These are phyloP conservation scores for Linnemannia hyalina DNA, from an alignment of 192 early-diverging fungal genomes.

Conservation along the genomic window DNA sequence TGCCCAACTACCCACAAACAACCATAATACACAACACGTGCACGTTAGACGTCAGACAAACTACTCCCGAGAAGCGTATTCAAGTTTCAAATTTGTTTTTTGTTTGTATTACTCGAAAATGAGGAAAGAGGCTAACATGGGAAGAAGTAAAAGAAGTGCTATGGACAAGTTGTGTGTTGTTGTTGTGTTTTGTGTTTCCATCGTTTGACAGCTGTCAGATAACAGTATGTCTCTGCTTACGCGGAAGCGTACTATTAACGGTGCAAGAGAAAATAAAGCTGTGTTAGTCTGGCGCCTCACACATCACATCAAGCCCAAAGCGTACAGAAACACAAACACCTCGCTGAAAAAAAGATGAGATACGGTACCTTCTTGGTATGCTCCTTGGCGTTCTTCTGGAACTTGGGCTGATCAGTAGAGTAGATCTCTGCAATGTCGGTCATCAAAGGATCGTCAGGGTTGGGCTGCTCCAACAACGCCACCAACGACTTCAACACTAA, in stretches of 20 bases:
- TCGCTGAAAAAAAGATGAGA: neutral
- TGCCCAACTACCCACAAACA: neutral
- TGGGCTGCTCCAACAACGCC: conserved; percentile 77
- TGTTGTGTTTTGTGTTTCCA: neutral
- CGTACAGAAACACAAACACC: neutral
- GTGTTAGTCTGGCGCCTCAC: neutral
- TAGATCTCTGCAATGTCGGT: conserved; percentile 80
- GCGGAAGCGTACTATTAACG: neutral
- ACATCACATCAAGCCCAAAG: neutral
- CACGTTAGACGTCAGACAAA: neutral
- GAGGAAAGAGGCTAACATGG: neutral
- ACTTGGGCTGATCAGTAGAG: conserved; percentile 71
- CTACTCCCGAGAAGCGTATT: neutral
- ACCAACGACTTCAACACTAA: conserved; percentile 75
- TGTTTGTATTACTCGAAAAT: neutral
- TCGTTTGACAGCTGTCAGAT: neutral
- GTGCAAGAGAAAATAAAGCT: neutral
- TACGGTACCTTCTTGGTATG: conserved; percentile 74
- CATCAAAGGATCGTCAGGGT: conserved; percentile 87
- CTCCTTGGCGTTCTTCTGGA: conserved; percentile 79
- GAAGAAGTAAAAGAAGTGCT: neutral
- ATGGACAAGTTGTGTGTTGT: neutral
- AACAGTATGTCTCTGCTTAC: neutral
- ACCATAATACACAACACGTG: neutral
- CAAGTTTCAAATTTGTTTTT: neutral